These are phyloP conservation scores for Aspergillus sp. DNA, from an alignment of 2,329 filamentous ascomycete genomes.

Conservation along the genomic window DNA sequence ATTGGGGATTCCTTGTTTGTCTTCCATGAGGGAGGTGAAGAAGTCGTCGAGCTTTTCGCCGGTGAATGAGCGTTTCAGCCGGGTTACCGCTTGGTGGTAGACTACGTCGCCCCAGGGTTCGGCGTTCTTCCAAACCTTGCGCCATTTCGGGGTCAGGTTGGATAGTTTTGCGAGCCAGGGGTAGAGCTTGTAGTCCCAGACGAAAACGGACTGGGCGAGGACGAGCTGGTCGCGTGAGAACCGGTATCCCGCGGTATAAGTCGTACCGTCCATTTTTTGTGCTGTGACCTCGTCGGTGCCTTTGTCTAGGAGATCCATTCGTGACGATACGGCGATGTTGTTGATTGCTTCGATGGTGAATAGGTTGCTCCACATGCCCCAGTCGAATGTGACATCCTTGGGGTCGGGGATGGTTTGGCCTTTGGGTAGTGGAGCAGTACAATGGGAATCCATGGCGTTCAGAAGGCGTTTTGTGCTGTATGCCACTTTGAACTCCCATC, in stretches of 20 bases:
- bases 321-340: slow-evolving; percentile 55
- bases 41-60: slow-evolving; percentile 59
- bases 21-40: slow-evolving; percentile 54
- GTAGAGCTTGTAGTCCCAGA: neutral
- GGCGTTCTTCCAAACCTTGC: slow-evolving; percentile 36
- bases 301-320: slow-evolving; percentile 53
- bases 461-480: slow-evolving; percentile 51
- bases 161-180: neutral
- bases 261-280: slow-evolving; percentile 19
- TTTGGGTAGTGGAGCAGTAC: slow-evolving; percentile 21
- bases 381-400: slow-evolving; percentile 45
- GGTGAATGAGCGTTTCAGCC: slow-evolving; percentile 25
- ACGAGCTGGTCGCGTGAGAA: neutral
- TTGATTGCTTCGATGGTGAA: slow-evolving; percentile 59
- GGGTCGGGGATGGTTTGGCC: slow-evolving; percentile 16
- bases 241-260: neutral
- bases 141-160: neutral
- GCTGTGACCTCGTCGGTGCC: slow-evolving; percentile 39
- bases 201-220: neutral
- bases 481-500: slow-evolving; percentile 56
- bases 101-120: slow-evolving; percentile 50
- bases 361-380: slow-evolving; percentile 54
- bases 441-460: slow-evolving; percentile 44
- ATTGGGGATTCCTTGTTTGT: slow-evolving; percentile 41
- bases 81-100: slow-evolving; percentile 41